These are phyloP conservation scores for Teratosphaeria gauchensis DNA, from an alignment of 2,329 filamentous ascomycete species.

Conservation along the genomic window DNA sequence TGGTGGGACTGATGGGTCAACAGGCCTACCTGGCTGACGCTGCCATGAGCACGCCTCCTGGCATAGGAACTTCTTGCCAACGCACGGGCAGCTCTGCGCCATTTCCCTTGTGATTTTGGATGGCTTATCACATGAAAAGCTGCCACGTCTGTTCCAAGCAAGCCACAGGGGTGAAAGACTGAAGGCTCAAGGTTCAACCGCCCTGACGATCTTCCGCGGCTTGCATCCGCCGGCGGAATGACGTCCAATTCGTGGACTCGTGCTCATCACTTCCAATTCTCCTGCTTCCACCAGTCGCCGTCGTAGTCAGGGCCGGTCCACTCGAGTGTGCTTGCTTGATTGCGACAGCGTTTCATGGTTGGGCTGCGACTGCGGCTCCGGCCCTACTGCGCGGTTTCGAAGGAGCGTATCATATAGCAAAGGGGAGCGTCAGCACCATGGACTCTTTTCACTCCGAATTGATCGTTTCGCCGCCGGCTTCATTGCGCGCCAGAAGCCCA, in stretches of 20 bases:
- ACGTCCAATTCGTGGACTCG: neutral
- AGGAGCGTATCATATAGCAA: neutral
- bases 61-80: no score
- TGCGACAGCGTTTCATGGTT: neutral
- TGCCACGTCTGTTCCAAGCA: neutral
- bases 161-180: neutral
- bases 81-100: no score
- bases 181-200: neutral
- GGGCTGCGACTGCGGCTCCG: neutral
- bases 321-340: neutral
- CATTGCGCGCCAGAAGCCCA: constrained; percentile 12
- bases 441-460: neutral
- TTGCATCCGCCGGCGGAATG: neutral
- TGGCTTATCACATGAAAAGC: neutral
- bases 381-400: no score
- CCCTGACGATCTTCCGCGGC: neutral
- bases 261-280: neutral
- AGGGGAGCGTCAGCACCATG: neutral
- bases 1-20: no score
- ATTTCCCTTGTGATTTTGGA: no score
- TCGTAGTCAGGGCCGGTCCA: neutral
- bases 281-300: no score
- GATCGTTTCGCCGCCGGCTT: constrained; percentile 1
- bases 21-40: no score
- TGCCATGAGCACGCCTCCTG: neutral